Evolutionary conservation across 495 filamentous ascomycete species (phyloP).

Genomic region (Jackrogersella minutella): DNA sequence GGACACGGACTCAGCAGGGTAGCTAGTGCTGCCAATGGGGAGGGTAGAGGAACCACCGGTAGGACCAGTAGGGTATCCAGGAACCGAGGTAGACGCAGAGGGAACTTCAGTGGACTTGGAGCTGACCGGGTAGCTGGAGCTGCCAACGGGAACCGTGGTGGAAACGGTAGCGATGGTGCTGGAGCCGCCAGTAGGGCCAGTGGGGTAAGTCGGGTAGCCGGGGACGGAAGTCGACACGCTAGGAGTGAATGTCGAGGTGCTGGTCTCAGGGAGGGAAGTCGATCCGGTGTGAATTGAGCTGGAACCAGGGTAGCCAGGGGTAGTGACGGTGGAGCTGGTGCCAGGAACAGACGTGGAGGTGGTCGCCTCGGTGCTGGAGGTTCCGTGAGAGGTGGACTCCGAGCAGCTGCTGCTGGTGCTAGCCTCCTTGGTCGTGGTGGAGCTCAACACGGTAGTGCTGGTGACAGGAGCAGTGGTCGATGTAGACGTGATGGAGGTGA

Average conservation of each 20-base stretch:
- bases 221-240: not conserved
- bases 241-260: not conserved
- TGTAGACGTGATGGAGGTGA: not conserved
- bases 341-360: not conserved
- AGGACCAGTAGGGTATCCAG: not conserved
- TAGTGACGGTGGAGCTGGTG: conserved; percentile 31
- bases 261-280: too few species aligned
- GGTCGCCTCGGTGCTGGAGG: not conserved
- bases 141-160: too few species aligned
- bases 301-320: conserved; percentile 7
- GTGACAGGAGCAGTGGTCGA: conserved; percentile 6
- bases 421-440: conserved; percentile 34
- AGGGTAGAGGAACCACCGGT: too few species aligned
- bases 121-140: not conserved
- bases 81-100: not conserved
- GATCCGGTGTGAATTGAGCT: too few species aligned
- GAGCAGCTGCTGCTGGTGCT: not conserved
- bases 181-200: too few species aligned
- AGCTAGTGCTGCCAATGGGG: too few species aligned
- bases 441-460: conserved; percentile 31
- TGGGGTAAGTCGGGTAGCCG: not conserved
- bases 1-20: not conserved
- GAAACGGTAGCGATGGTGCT: too few species aligned
- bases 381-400: not conserved
- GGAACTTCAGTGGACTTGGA: not conserved